A percentile compares a stretch with the other conserved stretches of the same genome.
These are phyloP conservation scores for Myxozyma geophila DNA, from an alignment of 805 yeast genomes.

Conservation along the genomic window DNA sequence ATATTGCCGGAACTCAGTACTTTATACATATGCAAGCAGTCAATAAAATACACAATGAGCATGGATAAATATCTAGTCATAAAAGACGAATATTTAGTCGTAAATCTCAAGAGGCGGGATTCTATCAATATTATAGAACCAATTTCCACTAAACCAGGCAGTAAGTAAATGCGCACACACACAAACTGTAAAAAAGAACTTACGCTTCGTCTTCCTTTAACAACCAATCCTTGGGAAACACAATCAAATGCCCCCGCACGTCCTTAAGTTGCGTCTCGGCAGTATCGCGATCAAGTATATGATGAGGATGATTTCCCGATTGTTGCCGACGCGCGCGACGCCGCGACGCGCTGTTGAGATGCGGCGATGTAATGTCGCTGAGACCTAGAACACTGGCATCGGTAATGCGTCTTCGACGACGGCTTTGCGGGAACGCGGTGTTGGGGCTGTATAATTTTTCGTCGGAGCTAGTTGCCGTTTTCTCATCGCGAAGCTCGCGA, in stretches of 20 bases:
- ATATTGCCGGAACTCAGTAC: too few relatives aligned
- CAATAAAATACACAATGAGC: neutral
- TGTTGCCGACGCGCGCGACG: conserved; percentile 44
- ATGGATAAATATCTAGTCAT: too few relatives aligned
- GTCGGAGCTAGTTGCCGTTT: neutral
- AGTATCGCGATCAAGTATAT: conserved; percentile 70
- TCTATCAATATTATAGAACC: conserved; percentile 94
- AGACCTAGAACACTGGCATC: conserved; percentile 5
- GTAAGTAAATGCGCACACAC: conserved; percentile 3
- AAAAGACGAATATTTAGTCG: conserved; percentile 53
- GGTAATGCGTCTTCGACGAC: conserved; percentile 12
- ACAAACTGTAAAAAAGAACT: conserved; percentile 1
- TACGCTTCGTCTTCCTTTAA: conserved; percentile 71
- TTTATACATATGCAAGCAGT: neutral
- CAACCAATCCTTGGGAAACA: conserved; percentile 94
- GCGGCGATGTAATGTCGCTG: neutral
- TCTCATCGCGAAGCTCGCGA: neutral
- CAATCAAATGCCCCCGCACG: conserved; percentile 82
- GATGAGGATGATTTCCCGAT: conserved; percentile 43
- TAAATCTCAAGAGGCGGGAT: conserved; percentile 95
- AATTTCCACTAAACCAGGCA: conserved; percentile 64
- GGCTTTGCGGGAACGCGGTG: neutral
- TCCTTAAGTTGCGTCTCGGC: conserved; percentile 74
- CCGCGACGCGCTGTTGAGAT: conserved; percentile 41
- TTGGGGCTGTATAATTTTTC: neutral